These are phyloP conservation scores for Aureobasidium mangrovei DNA, from an alignment of 2,329 filamentous ascomycete species.

Conservation along the genomic window DNA sequence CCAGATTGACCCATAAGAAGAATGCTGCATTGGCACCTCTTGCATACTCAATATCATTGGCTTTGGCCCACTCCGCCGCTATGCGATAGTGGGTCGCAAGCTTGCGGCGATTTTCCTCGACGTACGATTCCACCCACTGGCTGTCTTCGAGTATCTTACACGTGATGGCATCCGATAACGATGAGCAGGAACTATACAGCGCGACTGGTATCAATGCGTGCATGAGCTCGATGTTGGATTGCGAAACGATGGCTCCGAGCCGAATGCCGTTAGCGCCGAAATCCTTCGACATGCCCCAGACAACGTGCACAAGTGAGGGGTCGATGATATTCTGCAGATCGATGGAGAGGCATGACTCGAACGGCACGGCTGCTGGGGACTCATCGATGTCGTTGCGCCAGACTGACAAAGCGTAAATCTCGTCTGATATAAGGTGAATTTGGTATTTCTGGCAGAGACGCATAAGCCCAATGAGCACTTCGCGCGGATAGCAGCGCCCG, in stretches of 20 bases:
- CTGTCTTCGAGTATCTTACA: too few relatives aligned
- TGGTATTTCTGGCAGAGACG: slow-evolving; percentile 24
- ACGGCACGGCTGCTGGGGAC: slow-evolving; percentile 14
- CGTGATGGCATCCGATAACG: too few relatives aligned
- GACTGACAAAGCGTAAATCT: slow-evolving; percentile 29
- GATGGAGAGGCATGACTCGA: slow-evolving; percentile 22
- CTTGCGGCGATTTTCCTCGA: too few relatives aligned
- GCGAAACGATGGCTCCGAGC: slow-evolving; percentile 23
- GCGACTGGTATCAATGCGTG: too few relatives aligned
- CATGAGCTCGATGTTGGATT: too few relatives aligned
- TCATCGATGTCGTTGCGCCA: slow-evolving; percentile 21
- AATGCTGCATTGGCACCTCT: too few relatives aligned
- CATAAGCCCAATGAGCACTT: slow-evolving; percentile 21
- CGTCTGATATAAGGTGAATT: slow-evolving; percentile 29
- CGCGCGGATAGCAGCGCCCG: slow-evolving; percentile 23
- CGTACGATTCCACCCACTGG: too few relatives aligned
- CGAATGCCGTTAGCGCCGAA: slow-evolving; percentile 27
- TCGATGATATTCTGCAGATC: slow-evolving; percentile 17
- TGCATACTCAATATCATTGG: too few relatives aligned
- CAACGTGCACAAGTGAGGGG: slow-evolving; percentile 22
- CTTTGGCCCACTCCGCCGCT: too few relatives aligned
- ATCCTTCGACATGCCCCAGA: slow-evolving; percentile 29
- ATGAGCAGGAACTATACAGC: too few relatives aligned
- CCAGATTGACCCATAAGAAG: too few relatives aligned
- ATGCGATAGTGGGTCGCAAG: too few relatives aligned